Evolutionary conservation across 2,329 filamentous ascomycete genomes (phyloP), one percentile per base, ranked within the genome.

Genomic region (Didymella exigua): DNA sequence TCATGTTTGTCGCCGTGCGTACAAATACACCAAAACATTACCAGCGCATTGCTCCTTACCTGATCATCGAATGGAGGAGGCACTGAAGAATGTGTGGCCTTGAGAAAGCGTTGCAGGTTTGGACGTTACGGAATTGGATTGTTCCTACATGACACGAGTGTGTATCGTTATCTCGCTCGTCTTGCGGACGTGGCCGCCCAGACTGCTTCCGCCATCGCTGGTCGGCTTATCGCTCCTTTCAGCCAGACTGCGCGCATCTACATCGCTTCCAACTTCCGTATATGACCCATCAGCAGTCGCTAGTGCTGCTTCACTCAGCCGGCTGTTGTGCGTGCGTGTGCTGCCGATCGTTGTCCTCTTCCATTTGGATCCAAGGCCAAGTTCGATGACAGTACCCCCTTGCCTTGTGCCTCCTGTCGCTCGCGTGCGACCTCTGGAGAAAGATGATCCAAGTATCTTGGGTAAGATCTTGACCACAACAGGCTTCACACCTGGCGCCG

Each of bases 401-500:
- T 37, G n/a, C n/a, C n/a, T n/a, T n/a, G n/a, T n/a, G n/a, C n/a
- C 21, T 43, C 53, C 26, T 9, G 34, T 31, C 11, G 54, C 51
- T 30, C 44, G 42, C 11, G 45, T 54, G 16, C 59, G 52, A 23
- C 59, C 62, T 5, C 38, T 41, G 5, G 41, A 45, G 7, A 55
- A 16, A 2, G 57, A 56, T 2, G 61, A 58, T 1, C 63, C 63
- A 16, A 68, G 46, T 2, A 65, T n/a, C 40, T 62, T 65, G 1
- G 65, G 65, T 4, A 66, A 9, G 2, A 68, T 11, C 36, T 60
- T 61, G 16, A 50, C 40, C 4, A 68, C 30, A 4, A 65, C 43
- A 0, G 63, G 63, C 27, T 66, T 68, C 1, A 62, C 48, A 0
- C 65, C 65, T 4, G 63, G 65, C 14, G 63, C 63, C 2, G 63